Base-by-base conservation (phyloP, 352 stramenopile species). In the Globisporangium viniferum region DNA sequence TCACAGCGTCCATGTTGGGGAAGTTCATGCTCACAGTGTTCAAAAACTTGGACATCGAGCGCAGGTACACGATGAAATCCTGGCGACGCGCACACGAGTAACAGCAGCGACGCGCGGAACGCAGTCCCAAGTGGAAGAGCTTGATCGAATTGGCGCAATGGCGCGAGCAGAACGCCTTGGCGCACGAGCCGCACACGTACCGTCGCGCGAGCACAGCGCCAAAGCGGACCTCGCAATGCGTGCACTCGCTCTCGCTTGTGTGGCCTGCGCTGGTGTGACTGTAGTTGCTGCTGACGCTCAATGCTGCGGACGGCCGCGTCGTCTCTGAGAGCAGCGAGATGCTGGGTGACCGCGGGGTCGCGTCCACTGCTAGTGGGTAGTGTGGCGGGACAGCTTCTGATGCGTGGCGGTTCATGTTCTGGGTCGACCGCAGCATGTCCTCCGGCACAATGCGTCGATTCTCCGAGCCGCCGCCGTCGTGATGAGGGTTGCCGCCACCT, bases 121-220 rank as follows among this genome's bases (percentile, higher is more conserved):
- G 71, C 2, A 79, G 63, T 4, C 69, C 79, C 2, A 90, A 57
- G 48, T 88, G 81, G 2, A 77, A 66, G 9, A 93, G 64, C 24
- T 76, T 80, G 2, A 90, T 69, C 22, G 73, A 73, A n/a, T 71
- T 68, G 39, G 74, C 77, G 51, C 86, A 93, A 53, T 93, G 83
- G 49, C 79, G 73, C 15, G 76, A 77, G 39, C 86, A 93, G 65
- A 91, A 92, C 7, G 81, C 70, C 7, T 73, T 62, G 1, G 77
- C 73, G 59, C 86, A 93, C 4, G 78, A 90, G 20, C 73, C 72
- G 62, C 86, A 93, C n/a, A 90, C 68, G 14, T 89, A 72, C 29
- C 82, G 77, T 0, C 85, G 66, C 3, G 67, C 71, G 20, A 87
- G 59, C 9, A 93, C 63, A 18, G 79, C 69, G 0, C 76, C 75